phyloP scores from a whole-genome alignment of 169 alveolate genomes.

The Plasmodium vivax region DNA sequence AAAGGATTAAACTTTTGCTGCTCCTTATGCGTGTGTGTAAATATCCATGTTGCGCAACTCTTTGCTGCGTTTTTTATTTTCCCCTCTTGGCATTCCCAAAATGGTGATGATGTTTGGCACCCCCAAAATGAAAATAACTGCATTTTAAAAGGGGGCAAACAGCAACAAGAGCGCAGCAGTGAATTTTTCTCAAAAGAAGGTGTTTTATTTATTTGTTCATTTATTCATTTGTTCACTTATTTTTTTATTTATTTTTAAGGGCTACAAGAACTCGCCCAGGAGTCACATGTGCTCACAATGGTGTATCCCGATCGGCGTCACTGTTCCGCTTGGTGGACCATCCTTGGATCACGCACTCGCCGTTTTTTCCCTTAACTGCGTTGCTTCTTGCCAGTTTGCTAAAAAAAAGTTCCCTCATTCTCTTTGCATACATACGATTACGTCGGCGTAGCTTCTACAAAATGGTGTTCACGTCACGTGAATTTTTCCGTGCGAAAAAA shows the following conservation, averaged over 20 bases:
- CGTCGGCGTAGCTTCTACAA: neutral
- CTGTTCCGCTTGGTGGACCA: neutral
- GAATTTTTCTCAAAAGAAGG: neutral
- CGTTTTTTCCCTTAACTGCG: neutral
- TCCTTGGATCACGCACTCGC: neutral
- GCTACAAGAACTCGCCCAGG: neutral
- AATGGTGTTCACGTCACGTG: neutral
- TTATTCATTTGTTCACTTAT: neutral
- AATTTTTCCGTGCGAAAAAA: neutral
- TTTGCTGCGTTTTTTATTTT: neutral
- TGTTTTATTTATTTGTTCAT: neutral
- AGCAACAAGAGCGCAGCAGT: neutral
- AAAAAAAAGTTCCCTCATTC: neutral
- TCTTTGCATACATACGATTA: neutral
- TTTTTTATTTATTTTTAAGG: neutral
- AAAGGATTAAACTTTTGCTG: neutral
- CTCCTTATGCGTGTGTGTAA: neutral
- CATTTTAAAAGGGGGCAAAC: neutral
- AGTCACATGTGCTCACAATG: neutral
- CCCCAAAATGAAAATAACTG: neutral
- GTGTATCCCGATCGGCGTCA: neutral
- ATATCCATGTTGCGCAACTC: neutral
- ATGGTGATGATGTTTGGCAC: slow-evolving; percentile 1
- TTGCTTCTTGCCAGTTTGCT: neutral
- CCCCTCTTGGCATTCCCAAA: neutral